Conservation (phyloP, 495 filamentous ascomycete genomes). For the Chaetomium tenue region DNA sequence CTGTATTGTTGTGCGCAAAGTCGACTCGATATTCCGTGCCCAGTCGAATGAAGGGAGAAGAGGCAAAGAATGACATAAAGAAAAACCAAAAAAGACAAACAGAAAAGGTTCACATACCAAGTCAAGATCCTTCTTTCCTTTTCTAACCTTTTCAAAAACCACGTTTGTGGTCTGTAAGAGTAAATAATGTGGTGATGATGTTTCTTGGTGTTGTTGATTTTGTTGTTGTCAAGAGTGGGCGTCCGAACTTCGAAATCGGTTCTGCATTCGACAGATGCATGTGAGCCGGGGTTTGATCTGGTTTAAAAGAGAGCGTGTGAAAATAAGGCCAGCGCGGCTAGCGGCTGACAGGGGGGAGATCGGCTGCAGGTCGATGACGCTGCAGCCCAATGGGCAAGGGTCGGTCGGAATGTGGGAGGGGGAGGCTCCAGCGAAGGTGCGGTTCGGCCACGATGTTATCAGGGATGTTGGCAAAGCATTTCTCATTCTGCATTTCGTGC, state of each 20-base stretch:
- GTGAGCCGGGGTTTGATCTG: slow-evolving; percentile 11
- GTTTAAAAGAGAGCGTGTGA: slow-evolving; percentile 24
- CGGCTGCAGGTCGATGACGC: slow-evolving; percentile 43
- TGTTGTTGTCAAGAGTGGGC: background rate
- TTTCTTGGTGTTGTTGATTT: background rate
- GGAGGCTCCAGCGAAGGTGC: background rate
- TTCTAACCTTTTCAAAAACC: background rate
- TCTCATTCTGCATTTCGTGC: too few relatives aligned
- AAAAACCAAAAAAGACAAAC: background rate
- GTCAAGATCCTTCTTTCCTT: background rate
- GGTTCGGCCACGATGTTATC: background rate
- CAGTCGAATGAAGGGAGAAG: too few relatives aligned
- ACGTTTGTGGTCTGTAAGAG: background rate
- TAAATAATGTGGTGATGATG: background rate
- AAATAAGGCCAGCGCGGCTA: slow-evolving; percentile 34
- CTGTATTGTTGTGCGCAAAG: too few relatives aligned
- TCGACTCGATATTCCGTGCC: too few relatives aligned
- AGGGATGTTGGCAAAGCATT: background rate
- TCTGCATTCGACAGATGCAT: background rate
- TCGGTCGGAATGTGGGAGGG: slow-evolving; percentile 39
- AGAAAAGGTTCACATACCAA: background rate
- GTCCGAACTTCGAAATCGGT: background rate
- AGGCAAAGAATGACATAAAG: too few relatives aligned
- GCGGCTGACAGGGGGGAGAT: slow-evolving; percentile 34
- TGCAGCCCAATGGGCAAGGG: slow-evolving; percentile 35